Conservation (phyloP, 352 stramenopile genomes). For the Globisporangium nodosum region DNA sequence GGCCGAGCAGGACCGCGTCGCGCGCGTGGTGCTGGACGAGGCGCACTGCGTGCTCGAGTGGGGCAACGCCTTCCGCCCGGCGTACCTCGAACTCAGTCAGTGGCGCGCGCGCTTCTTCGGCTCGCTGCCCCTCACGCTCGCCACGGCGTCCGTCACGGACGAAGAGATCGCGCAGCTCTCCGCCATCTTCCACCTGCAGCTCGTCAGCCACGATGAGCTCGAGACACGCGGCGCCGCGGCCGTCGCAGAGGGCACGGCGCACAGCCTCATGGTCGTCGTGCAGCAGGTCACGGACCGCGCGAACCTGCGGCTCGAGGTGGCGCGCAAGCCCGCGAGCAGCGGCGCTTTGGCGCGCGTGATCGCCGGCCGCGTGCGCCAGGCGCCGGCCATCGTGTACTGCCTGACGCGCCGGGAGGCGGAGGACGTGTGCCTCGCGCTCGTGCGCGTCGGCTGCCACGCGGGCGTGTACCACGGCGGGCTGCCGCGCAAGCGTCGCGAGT, state of each 20-base stretch:
- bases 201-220: background rate
- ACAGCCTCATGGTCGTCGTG: conserved; percentile 42
- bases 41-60: conserved; percentile 78
- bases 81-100: conserved; percentile 58
- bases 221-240: background rate
- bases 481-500: conserved; percentile 46
- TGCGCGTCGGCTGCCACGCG: conserved; percentile 40
- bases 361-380: conserved; percentile 18
- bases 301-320: conserved; percentile 58
- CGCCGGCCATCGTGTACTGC: conserved; percentile 66
- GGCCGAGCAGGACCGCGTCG: conserved; percentile 20
- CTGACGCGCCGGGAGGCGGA: conserved; percentile 71
- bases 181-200: conserved; percentile 39
- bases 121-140: conserved; percentile 57
- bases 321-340: conserved; percentile 28
- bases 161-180: conserved; percentile 53
- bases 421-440: conserved; percentile 42
- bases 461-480: conserved; percentile 73
- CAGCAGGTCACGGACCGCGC: conserved; percentile 59
- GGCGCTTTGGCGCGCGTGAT: conserved; percentile 35
- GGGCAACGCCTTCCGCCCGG: conserved; percentile 68
- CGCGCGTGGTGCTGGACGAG: conserved; percentile 69
- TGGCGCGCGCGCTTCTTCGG: conserved; percentile 43
- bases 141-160: conserved; percentile 64
- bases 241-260: background rate